Conservation (phyloP, 257 asterid genomes). For the Nicotiana attenuata region DNA sequence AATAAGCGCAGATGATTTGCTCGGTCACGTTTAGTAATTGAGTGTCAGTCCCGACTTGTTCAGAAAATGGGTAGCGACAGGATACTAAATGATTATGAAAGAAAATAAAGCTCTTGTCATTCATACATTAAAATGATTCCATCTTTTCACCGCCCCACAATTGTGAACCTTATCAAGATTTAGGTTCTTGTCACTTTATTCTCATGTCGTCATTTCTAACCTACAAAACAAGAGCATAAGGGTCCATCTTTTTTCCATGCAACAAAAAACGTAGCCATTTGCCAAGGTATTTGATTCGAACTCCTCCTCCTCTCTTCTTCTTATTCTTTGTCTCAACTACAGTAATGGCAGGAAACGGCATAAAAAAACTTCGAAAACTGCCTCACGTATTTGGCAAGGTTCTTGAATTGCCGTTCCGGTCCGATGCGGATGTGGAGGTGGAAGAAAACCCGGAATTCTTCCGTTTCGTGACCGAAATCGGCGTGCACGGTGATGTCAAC, state of each 20-base stretch:
- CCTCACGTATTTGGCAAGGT: constrained; percentile 71
- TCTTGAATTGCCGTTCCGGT: constrained; percentile 50
- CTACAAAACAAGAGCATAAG: constrained; percentile 10
- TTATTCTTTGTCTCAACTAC: background rate
- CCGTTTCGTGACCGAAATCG: constrained; percentile 32
- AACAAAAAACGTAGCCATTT: background rate
- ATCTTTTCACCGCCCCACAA: background rate
- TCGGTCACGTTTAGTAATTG: no score
- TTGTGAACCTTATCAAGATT: background rate
- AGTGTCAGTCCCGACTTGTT: no score
- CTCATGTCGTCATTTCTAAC: background rate
- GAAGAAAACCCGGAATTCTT: constrained; percentile 43
- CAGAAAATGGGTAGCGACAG: no score
- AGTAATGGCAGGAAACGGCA: constrained; percentile 20
- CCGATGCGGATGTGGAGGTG: constrained; percentile 51
- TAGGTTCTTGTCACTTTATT: background rate
- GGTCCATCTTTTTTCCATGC: constrained; percentile 8
- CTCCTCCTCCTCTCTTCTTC: background rate
- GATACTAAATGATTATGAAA: no score
- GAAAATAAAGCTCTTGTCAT: background rate
- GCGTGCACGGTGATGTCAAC: background rate
- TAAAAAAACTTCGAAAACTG: constrained; percentile 46
- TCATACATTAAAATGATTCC: background rate
- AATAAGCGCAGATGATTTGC: no score
- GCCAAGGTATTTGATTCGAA: background rate